Evolutionary conservation across 805 yeast genomes (phyloP), one percentile per base, ranked within the genome.

Genomic region (Lipomyces yamadae): DNA sequence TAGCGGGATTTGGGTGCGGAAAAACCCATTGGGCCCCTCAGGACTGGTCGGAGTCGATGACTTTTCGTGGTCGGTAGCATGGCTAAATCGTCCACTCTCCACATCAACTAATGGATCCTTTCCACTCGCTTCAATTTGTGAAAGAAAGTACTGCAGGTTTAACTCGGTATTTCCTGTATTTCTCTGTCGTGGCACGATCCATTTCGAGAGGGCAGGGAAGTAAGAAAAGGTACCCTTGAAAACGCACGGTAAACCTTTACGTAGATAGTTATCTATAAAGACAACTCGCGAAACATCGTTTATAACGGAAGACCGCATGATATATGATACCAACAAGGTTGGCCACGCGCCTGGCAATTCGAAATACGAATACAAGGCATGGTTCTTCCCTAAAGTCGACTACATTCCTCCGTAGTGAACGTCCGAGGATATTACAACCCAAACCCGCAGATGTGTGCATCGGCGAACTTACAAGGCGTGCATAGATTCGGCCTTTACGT

Each of bases 71-170:
- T 24, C 24, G 4, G 11, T 13, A 13, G 29, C 54, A 35, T 15
- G 35, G 13, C 7, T 30, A 39, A 30, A 61, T 52, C 65, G 55
- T 29, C 70, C 70, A 3, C 50, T 50, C 54, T 67, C 70, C 32
- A 67, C 70, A 52, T 67, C 67, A 34, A 67, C 70, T 18, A 66
- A 45, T 18, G 67, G 67, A 63, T 66, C 69, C 24, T 37, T 18
- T 29, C 65, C 63, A 42, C 33, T 34, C 60, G 39, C 60, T 13
- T 58, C 50, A 13, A 65, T 62, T 29, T 54, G 32, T 3, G 39
- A 32, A 45, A 55, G 6, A 39, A 65, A 65, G 54, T 65, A 58
- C 4, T 18, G 52, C 6, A 55, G 11, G 13, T 58, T 58, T 24
- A 65, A 56, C 37, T 34, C n/a, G 37, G 48, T 29, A 18, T 24